Evolutionary conservation across 116 monocot species (phyloP), one percentile per base, ranked within the genome.

Genomic region (Trichopus zeylanicus): DNA sequence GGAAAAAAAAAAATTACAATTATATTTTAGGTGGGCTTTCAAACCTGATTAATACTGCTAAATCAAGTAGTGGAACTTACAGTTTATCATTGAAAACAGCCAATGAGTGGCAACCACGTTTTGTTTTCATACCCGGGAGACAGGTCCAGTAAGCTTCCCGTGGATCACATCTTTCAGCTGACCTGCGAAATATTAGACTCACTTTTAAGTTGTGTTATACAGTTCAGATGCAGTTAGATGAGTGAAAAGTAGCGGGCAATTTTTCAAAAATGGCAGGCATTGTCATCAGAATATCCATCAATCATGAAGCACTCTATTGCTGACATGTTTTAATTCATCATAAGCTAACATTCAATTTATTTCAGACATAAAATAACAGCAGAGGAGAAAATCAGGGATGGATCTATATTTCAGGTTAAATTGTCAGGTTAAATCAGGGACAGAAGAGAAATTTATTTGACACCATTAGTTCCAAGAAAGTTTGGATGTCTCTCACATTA

Each of bases 101-200:
- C 29, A 81, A 22, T 2, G 93, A 83, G 35, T 80, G 85, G 51
- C 63, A 83, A 1, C 80, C 83, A 49, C 89, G 80, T 29, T 64
- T 75, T 46, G 58, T 35, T 6, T 53, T 69, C 89, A 89, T 89
- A 62, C 67, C 66, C 46, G 86, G 70, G 39, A 89, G 51, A 35
- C 42, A 56, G 9, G 57, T 63, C 86, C 89, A 94, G 23, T 29
- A 72, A 5, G 69, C 72, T 76, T 83, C 86, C 11, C 94, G 70
- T 7, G 83, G 88, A 61, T 89, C 89, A 57, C 67, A 78, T 64
- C 83, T 79, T 78, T 94, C 94, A 39, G 73, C 75, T 29, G 94
- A 82, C 8, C 94, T 94, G 63, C 31, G 7, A 56, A 19, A 10
- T 31, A 20, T 8, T 26, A 53, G 8, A 32, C 20, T n/a, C 13